These are phyloP conservation scores for Fusarium stilboides DNA, from an alignment of 2,329 filamentous ascomycete species.

Conservation along the genomic window DNA sequence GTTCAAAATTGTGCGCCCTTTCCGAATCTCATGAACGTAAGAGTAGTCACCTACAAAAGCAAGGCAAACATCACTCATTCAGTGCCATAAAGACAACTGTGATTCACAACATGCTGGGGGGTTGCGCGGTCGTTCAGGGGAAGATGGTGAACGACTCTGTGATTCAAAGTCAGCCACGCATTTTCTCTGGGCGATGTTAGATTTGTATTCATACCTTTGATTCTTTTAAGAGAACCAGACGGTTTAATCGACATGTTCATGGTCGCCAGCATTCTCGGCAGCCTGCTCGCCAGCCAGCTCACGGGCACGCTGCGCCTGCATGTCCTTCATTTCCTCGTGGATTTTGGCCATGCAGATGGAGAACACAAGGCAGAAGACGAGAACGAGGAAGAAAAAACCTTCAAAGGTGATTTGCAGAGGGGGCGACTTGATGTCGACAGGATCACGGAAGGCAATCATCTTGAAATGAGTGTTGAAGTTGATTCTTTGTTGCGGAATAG, in stretches of 20 bases:
- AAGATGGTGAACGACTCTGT: neutral
- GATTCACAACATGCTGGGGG: neutral
- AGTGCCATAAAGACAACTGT: neutral
- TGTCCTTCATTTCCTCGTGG: neutral
- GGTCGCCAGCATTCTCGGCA: no score
- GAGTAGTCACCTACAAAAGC: neutral
- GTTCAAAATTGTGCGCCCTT: neutral
- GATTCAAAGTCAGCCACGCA: constrained; percentile 1
- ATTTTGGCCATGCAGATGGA: neutral
- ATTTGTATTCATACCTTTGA: neutral
- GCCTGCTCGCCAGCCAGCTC: no score
- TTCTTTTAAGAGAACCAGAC: neutral
- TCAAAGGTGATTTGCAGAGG: no score
- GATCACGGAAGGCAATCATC: neutral
- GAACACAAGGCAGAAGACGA: neutral
- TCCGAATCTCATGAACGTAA: neutral
- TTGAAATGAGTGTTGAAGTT: neutral
- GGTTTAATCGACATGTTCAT: neutral
- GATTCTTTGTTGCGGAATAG: neutral
- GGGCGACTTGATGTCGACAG: no score
- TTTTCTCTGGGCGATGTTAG: neutral
- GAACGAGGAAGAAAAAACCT: neutral
- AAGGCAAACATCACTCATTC: neutral
- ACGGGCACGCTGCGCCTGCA: no score
- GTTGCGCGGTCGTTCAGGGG: neutral